Evolutionary conservation across 306 rosid species (phyloP).

Genomic region (Myrica gale): DNA sequence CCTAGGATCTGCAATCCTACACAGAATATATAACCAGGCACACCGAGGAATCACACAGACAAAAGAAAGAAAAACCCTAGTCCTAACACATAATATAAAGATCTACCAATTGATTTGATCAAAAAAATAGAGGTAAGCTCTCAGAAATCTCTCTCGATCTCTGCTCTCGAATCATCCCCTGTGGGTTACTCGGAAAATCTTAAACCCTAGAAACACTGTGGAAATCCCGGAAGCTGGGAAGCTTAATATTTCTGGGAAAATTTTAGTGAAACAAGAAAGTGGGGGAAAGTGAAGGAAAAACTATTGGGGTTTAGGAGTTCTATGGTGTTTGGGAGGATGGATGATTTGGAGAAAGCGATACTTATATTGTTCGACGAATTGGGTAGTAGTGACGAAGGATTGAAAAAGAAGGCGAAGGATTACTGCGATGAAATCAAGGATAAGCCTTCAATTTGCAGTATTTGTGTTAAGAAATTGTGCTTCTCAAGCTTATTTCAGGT

Average conservation of each 20-base stretch:
- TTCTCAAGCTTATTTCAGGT: constrained; percentile 68
- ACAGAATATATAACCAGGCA: not conserved
- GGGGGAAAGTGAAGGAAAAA: constrained; percentile 26
- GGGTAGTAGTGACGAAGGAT: constrained; percentile 55
- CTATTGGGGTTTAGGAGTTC: constrained; percentile 26
- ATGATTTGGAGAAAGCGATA: constrained; percentile 83
- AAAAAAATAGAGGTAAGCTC: constrained; percentile 35
- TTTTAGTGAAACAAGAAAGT: constrained; percentile 21
- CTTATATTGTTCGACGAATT: constrained; percentile 82
- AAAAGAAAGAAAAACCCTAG: constrained; percentile 11
- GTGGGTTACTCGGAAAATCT: not conserved
- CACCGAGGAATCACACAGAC: constrained; percentile 21
- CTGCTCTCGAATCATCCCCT: not conserved
- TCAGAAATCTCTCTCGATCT: constrained; percentile 20
- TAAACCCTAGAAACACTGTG: constrained; percentile 1
- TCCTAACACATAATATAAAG: constrained; percentile 25
- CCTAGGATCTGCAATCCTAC: constrained; percentile 21
- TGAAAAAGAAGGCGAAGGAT: constrained; percentile 64
- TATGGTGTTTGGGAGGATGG: constrained; percentile 48
- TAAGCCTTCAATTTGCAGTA: constrained; percentile 56
- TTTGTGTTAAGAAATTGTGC: constrained; percentile 72
- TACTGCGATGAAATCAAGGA: constrained; percentile 69
- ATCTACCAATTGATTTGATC: constrained; percentile 37
- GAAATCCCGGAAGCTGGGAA: constrained; percentile 14
- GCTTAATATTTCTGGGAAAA: constrained; percentile 7